Conservation (phyloP, 2,329 filamentous ascomycete species). For the Chrysoporthe cubensis region DNA sequence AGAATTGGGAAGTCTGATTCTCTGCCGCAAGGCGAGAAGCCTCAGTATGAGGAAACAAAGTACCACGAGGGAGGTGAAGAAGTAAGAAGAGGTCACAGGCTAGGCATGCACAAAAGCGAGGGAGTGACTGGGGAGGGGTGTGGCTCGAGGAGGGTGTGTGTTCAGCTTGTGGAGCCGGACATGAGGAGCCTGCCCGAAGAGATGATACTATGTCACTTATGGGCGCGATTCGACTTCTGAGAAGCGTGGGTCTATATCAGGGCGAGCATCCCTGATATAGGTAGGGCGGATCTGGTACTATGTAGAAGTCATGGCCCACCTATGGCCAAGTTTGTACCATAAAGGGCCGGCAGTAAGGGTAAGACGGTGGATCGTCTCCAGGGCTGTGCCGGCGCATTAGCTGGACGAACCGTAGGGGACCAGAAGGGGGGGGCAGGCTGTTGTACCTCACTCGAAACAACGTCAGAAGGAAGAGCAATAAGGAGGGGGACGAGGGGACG, state of each 20-base stretch:
- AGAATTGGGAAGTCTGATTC: conserved; percentile 24
- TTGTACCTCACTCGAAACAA: conserved; percentile 27
- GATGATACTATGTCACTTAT: conserved; percentile 24
- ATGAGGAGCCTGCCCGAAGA: conserved; percentile 18
- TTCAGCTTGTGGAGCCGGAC: conserved; percentile 19
- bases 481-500: conserved; percentile 13
- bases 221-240: conserved; percentile 19
- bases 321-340: conserved; percentile 4
- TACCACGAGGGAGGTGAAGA: conserved; percentile 12
- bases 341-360: conserved; percentile 22
- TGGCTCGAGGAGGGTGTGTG: conserved; percentile 16
- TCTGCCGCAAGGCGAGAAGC: conserved; percentile 27
- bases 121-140: conserved; percentile 21
- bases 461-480: conserved; percentile 21
- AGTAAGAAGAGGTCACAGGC: conserved; percentile 20
- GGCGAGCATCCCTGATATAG: conserved; percentile 22
- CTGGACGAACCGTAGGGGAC: conserved; percentile 25
- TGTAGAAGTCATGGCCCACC: conserved; percentile 23
- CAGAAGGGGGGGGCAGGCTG: conserved; percentile 17
- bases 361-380: conserved; percentile 24
- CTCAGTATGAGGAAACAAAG: conserved; percentile 17
- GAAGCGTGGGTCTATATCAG: conserved; percentile 25
- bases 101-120: conserved; percentile 25
- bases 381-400: conserved; percentile 26
- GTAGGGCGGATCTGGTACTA: conserved; percentile 21